phyloP scores from a whole-genome alignment of 257 asterid species.

The Schizonepeta tenuifolia region DNA sequence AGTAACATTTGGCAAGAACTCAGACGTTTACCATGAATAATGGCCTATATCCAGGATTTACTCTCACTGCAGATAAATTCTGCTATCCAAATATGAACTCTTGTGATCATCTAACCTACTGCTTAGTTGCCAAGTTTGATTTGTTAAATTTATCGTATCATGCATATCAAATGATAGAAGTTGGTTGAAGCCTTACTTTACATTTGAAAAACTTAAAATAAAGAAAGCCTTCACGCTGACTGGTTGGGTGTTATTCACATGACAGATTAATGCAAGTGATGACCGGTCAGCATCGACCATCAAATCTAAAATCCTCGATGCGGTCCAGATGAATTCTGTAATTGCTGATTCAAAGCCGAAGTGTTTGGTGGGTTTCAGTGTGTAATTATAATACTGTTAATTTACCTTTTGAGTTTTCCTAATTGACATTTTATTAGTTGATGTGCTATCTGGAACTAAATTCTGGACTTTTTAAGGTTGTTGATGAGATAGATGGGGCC shows the following conservation, averaged over 20 bases:
- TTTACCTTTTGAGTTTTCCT: conserved; percentile 8
- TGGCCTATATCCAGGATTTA: neutral
- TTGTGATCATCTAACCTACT: conserved; percentile 15
- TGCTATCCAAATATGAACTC: neutral
- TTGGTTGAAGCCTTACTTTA: conserved; percentile 20
- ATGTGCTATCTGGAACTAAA: conserved; percentile 33
- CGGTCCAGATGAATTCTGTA: conserved; percentile 92
- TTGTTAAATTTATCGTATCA: conserved; percentile 11
- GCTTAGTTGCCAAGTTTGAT: conserved; percentile 11
- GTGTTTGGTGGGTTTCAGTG: conserved; percentile 79
- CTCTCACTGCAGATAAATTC: no score
- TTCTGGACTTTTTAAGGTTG: conserved; percentile 52
- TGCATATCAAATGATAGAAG: conserved; percentile 1
- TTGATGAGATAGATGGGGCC: conserved; percentile 99
- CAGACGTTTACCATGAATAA: neutral
- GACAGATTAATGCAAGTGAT: conserved; percentile 98
- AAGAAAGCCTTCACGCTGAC: conserved; percentile 12
- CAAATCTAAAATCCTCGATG: conserved; percentile 91
- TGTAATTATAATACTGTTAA: conserved; percentile 25
- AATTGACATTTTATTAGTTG: conserved; percentile 15
- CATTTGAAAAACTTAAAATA: conserved; percentile 9
- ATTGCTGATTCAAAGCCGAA: conserved; percentile 91
- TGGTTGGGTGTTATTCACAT: conserved; percentile 38
- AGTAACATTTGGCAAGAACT: conserved; percentile 5
- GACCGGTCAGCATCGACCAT: conserved; percentile 83